These are phyloP conservation scores for Penicillium sp. DNA, from an alignment of 2,329 filamentous ascomycete genomes.

Conservation along the genomic window DNA sequence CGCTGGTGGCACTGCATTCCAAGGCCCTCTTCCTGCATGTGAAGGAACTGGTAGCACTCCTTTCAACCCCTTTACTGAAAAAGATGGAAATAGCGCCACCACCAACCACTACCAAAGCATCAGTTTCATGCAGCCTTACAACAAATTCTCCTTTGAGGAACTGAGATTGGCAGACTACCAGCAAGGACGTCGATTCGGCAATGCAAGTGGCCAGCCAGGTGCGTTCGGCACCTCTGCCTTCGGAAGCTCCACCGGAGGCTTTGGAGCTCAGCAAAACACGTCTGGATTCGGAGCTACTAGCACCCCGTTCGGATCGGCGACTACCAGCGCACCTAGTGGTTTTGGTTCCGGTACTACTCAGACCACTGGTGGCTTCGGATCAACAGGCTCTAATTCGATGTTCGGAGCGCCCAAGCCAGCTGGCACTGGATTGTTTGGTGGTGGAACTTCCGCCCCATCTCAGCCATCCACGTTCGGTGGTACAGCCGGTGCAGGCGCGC, in stretches of 20 bases:
- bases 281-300: slow-evolving; percentile 42
- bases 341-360: slow-evolving; percentile 42
- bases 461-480: slow-evolving; percentile 40
- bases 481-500: slow-evolving; percentile 15
- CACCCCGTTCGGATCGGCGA: slow-evolving; percentile 36
- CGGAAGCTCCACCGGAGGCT: slow-evolving; percentile 39
- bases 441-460: slow-evolving; percentile 24
- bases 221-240: slow-evolving; percentile 70
- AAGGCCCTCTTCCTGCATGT: slow-evolving; percentile 36
- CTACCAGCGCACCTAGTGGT: slow-evolving; percentile 34
- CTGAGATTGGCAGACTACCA: slow-evolving; percentile 79
- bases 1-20: slow-evolving; percentile 40
- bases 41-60: slow-evolving; percentile 45
- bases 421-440: slow-evolving; percentile 34
- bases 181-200: slow-evolving; percentile 77
- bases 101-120: slow-evolving; percentile 48
- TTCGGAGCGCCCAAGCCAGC: slow-evolving; percentile 44
- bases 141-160: slow-evolving; percentile 84
- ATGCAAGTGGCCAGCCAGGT: slow-evolving; percentile 70
- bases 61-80: slow-evolving; percentile 43
- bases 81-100: slow-evolving; percentile 35
- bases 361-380: slow-evolving; percentile 37
- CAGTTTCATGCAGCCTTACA: slow-evolving; percentile 48
- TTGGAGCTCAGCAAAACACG: slow-evolving; percentile 38
- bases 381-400: slow-evolving; percentile 33